phyloP scores from a whole-genome alignment of 768 basidiomycete genomes.

The Psilocybe sp. region DNA sequence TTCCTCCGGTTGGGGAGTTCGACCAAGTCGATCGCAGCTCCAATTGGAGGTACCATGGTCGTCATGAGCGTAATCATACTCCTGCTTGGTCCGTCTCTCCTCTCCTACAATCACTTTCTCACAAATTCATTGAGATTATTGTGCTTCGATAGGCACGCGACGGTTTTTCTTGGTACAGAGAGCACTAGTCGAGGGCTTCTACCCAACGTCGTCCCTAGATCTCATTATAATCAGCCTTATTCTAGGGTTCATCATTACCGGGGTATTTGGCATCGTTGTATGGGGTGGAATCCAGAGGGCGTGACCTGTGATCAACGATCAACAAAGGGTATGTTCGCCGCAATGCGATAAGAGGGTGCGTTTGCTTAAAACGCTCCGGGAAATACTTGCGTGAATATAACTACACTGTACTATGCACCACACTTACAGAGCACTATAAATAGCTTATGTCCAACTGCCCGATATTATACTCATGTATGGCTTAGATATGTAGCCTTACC shows the following conservation, averaged over 20 bases:
- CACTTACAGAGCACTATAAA: too few relatives aligned
- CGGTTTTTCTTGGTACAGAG: slow-evolving; percentile 12
- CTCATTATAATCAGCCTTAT: slow-evolving; percentile 6
- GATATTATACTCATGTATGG: too few relatives aligned
- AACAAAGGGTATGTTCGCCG: too few relatives aligned
- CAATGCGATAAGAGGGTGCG: too few relatives aligned
- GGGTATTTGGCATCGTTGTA: slow-evolving; percentile 6
- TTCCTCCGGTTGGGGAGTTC: slow-evolving; percentile 7
- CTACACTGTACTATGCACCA: too few relatives aligned
- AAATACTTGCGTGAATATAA: too few relatives aligned
- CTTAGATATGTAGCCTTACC: too few relatives aligned
- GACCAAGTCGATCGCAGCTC: slow-evolving; percentile 7
- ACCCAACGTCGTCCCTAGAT: slow-evolving; percentile 8
- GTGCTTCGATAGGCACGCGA: slow-evolving; percentile 1
- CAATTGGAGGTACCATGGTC: slow-evolving; percentile 5
- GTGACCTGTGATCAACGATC: too few relatives aligned
- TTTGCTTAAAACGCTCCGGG: too few relatives aligned
- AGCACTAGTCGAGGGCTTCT: slow-evolving; percentile 8
- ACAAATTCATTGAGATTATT: background rate
- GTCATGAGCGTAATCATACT: background rate
- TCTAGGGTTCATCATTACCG: slow-evolving; percentile 5
- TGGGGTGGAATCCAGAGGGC: too few relatives aligned
- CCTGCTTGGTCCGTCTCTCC: slow-evolving; percentile 2
- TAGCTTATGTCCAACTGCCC: too few relatives aligned
- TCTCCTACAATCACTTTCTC: background rate